Evolutionary conservation across 352 stramenopile species (phyloP).

Genomic region (Pseudoperonospora humuli): DNA sequence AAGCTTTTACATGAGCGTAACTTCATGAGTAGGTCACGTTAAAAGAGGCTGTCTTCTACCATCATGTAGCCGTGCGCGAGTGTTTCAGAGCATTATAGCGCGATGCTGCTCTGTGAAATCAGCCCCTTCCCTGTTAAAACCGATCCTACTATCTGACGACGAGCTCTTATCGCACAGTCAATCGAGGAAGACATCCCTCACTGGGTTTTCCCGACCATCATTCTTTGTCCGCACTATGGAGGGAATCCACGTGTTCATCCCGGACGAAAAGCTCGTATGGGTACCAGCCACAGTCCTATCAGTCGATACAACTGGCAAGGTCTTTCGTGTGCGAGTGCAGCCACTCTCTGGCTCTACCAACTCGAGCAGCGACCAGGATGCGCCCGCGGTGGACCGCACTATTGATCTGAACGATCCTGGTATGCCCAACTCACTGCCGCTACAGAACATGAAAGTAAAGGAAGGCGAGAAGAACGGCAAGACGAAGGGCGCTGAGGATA

Average conservation of each 20-base stretch:
- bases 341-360: conserved; percentile 6
- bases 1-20: too few species aligned
- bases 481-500: conserved; percentile 62
- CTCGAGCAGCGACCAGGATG: conserved; percentile 7
- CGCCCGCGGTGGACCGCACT: conserved; percentile 37
- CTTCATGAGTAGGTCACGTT: too few species aligned
- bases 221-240: conserved; percentile 48
- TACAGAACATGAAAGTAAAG: conserved; percentile 49
- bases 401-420: conserved; percentile 61
- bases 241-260: conserved; percentile 74
- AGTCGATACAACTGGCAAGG: conserved; percentile 47
- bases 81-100: too few species aligned
- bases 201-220: conserved; percentile 12
- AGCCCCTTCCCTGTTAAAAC: not conserved
- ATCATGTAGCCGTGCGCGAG: too few species aligned
- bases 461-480: conserved; percentile 8
- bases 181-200: too few species aligned
- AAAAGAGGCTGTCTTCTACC: too few species aligned
- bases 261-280: conserved; percentile 75
- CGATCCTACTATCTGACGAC: conserved; percentile 3
- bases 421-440: conserved; percentile 69
- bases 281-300: conserved; percentile 66
- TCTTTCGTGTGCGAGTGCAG: conserved; percentile 61
- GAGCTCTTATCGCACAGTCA: not conserved
- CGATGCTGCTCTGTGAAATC: too few species aligned